Evolutionary conservation across 352 stramenopile species (phyloP), one percentile per base, ranked within the genome.

Genomic region (Phytophthora parvispora): DNA sequence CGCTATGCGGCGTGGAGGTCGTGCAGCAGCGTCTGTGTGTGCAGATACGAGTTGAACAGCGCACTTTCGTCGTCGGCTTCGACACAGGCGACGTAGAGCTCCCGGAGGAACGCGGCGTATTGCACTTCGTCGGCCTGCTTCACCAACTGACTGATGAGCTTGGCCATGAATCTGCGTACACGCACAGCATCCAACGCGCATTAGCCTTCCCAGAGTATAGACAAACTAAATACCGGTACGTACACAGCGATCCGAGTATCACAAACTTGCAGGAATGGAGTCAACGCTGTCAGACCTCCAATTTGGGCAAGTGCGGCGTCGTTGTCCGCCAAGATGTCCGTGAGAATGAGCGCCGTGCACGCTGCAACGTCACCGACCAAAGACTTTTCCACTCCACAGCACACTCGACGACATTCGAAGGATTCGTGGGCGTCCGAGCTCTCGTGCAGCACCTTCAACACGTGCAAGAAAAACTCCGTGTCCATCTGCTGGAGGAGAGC

Each of bases 171-270:
- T 22, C 81, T 89, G 55, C 4, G 16, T 9, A 27, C 18, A 27
- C 4, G 16, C 13, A 27, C 18, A 27, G 68, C 54, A 61, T 22
- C 25, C 13, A 42, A 47, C 43, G 63, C 43, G 1, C 4, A 10
- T 69, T 34, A 75, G 64, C n/a, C 3, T n/a, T 28, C 42, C 16
- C 16, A n/a, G n/a, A 49, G 16, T 49, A 20, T 10, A 57, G 25
- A 38, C 3, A 12, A 28, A 22, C 9, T 16, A n/a, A n/a, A n/a
- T n/a, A 43, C 29, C 5, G 3, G 1, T 2, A 32, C 78, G 72
- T 80, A 89, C 83, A 91, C 55, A 47, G 75, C 78, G 18, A 89
- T 59, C 8, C 80, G 80, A 4, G 76, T 82, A 48, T 91, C 78
- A 38, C 74, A 84, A 13, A 72, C 31, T 32, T 78, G 52, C 6